These are phyloP conservation scores for Spirogloea muscicola DNA, from an alignment of 139 green algal species.

Conservation along the genomic window DNA sequence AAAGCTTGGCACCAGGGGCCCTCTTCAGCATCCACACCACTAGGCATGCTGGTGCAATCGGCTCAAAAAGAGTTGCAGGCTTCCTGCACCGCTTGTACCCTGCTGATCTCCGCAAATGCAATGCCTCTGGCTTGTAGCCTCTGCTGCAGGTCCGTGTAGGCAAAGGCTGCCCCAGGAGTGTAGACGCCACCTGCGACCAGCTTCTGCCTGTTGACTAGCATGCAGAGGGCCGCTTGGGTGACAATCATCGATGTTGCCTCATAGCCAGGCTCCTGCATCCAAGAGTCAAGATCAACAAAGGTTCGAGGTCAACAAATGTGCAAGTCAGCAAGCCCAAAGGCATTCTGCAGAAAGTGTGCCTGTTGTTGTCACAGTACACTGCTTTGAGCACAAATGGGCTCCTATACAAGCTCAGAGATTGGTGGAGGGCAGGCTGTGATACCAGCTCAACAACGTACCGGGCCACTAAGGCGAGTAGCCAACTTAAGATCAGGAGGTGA, in stretches of 20 bases:
- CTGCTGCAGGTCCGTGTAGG: neutral
- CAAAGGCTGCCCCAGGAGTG: slow-evolving; percentile 27
- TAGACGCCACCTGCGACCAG: slow-evolving; percentile 15
- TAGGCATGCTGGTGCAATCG: too few relatives aligned
- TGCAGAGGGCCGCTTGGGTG: neutral
- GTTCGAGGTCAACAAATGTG: neutral
- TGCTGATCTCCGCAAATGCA: too few relatives aligned
- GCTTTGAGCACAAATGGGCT: neutral
- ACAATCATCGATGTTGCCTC: slow-evolving; percentile 34
- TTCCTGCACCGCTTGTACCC: too few relatives aligned
- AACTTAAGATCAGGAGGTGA: slow-evolving; percentile 3
- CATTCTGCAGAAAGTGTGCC: neutral
- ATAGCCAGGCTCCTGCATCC: slow-evolving; percentile 20
- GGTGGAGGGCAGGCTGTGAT: neutral
- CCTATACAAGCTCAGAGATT: neutral
- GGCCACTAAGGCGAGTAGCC: neutral
- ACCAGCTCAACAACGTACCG: neutral
- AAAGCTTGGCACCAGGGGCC: too few relatives aligned
- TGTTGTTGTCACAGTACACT: neutral
- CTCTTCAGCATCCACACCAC: too few relatives aligned
- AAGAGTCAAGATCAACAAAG: neutral
- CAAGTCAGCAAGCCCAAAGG: neutral
- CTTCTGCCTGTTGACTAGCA: neutral
- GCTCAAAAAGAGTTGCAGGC: too few relatives aligned
- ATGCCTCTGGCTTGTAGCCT: slow-evolving; percentile 5